Percentiles rank a stretch among this genome's conserved stretches.
These are phyloP conservation scores for Coniochaeta sp. DNA, from an alignment of 2,329 filamentous ascomycete genomes.

Conservation along the genomic window DNA sequence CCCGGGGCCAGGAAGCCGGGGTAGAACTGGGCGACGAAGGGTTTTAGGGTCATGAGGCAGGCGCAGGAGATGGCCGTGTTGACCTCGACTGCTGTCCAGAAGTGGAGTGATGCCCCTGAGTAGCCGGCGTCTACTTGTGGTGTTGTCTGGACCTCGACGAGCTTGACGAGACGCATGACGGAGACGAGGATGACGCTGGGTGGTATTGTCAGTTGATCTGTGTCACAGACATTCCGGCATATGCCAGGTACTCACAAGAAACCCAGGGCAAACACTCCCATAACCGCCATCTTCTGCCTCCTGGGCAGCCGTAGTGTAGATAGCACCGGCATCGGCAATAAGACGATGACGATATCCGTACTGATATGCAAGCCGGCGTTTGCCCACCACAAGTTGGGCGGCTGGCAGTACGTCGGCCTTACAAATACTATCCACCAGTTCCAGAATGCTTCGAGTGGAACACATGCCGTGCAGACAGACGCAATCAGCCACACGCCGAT, in stretches of 20 bases:
- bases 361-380: slow-evolving; percentile 16
- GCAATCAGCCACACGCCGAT: slow-evolving; percentile 19
- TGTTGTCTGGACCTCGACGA: slow-evolving; percentile 13
- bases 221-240: too few relatives aligned
- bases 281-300: slow-evolving; percentile 16
- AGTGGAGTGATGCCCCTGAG: slow-evolving; percentile 19
- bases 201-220: neutral
- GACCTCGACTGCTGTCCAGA: slow-evolving; percentile 28
- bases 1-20: slow-evolving; percentile 7
- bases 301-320: slow-evolving; percentile 12
- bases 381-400: slow-evolving; percentile 16
- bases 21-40: slow-evolving; percentile 25
- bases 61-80: slow-evolving; percentile 28
- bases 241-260: slow-evolving; percentile 13
- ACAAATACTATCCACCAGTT: slow-evolving; percentile 9
- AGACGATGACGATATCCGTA: slow-evolving; percentile 17
- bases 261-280: slow-evolving; percentile 16
- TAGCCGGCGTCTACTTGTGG: slow-evolving; percentile 20
- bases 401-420: slow-evolving; percentile 14
- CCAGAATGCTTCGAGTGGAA: slow-evolving; percentile 24
- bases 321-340: slow-evolving; percentile 17
- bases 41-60: slow-evolving; percentile 29
- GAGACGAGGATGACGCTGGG: slow-evolving; percentile 28
- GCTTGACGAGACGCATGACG: slow-evolving; percentile 21
- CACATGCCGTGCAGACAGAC: slow-evolving; percentile 20